Evolutionary conservation across 129 eudicot species (phyloP).

Genomic region (Tagetes patula): DNA sequence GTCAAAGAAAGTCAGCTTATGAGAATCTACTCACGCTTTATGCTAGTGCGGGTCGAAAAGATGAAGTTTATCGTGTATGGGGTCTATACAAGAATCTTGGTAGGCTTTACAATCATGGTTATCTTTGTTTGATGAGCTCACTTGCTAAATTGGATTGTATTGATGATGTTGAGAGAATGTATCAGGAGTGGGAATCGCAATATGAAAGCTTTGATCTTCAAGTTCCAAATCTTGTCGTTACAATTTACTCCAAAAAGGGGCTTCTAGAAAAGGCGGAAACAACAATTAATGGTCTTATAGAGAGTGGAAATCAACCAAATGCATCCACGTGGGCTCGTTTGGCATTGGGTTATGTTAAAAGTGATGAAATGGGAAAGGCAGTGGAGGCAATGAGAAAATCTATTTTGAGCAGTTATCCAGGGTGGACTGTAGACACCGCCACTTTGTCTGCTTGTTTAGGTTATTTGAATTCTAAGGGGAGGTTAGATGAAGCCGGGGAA

Average conservation of each 20-base stretch:
- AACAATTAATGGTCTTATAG: constrained; percentile 27
- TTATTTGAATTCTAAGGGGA: constrained; percentile 39
- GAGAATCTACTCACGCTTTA: constrained; percentile 44
- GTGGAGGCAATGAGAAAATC: constrained; percentile 46
- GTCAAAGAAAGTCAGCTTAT: constrained; percentile 32
- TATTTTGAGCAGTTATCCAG: constrained; percentile 29
- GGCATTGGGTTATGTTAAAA: constrained; percentile 44
- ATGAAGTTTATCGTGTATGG: constrained; percentile 59
- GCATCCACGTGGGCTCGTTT: constrained; percentile 52
- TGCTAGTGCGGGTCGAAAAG: constrained; percentile 44
- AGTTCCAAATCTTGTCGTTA: constrained; percentile 46
- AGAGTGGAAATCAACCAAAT: constrained; percentile 41
- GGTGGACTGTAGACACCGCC: constrained; percentile 33
- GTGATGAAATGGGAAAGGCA: constrained; percentile 47
- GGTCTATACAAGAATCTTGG: constrained; percentile 35
- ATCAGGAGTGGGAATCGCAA: constrained; percentile 44
- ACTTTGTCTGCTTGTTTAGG: constrained; percentile 41
- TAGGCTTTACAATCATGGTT: constrained; percentile 34
- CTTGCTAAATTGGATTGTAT: constrained; percentile 52
- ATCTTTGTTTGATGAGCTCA: constrained; percentile 47
- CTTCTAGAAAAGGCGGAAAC: constrained; percentile 45
- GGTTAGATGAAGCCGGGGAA: constrained; percentile 30
- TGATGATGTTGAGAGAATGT: constrained; percentile 46
- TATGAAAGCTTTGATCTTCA: constrained; percentile 32
- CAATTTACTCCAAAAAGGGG: constrained; percentile 54